Evolutionary conservation across 305 asterid species (phyloP), one percentile per base, ranked within the genome.

Genomic region (Fraxinus ornus): DNA sequence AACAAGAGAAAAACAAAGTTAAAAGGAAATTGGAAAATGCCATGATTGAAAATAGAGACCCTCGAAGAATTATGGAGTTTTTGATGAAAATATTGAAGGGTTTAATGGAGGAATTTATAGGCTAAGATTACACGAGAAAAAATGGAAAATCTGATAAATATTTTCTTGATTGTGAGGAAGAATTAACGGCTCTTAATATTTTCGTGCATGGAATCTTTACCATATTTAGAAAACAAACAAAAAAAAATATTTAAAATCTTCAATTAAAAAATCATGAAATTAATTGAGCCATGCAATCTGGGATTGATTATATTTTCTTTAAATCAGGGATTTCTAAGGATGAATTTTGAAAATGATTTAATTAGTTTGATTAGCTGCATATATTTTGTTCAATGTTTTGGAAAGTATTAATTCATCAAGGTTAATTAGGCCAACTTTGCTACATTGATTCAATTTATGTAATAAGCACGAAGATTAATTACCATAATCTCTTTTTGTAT

Each of bases 61-160:
- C 3, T 15, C 9, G 0, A 28, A 36, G 47, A 49, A 49, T 44
- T 26, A 6, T 4, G 2, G 17, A 76, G 12, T 22, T 9, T 13
- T 44, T 49, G 12, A 70, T 75, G 78, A 41, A 33, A 12, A 80
- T 17, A 0, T 13, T 66, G 30, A 1, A 5, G 3, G 64, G n/a
- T 15, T 17, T 49, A 33, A 47, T 30, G 28, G n/a, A 66, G 5
- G 5, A 75, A 81, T 81, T 78, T 83, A 81, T 81, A 83, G 78
- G 83, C 70, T 26, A 10, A 28, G 74, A 66, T 66, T 66, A 26
- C 19, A 3, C 0, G 33, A 22, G 33, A 22, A 9, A 3, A 8
- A 7, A 22, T 26, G 36, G 3, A 66, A 24, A 26, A 26, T 24
- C 1, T 0, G 6, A 10, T 2, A 24, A 24, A 21, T 24, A 64